Conservation (phyloP, 306 rosid genomes). For the Cucurbita pepo region DNA sequence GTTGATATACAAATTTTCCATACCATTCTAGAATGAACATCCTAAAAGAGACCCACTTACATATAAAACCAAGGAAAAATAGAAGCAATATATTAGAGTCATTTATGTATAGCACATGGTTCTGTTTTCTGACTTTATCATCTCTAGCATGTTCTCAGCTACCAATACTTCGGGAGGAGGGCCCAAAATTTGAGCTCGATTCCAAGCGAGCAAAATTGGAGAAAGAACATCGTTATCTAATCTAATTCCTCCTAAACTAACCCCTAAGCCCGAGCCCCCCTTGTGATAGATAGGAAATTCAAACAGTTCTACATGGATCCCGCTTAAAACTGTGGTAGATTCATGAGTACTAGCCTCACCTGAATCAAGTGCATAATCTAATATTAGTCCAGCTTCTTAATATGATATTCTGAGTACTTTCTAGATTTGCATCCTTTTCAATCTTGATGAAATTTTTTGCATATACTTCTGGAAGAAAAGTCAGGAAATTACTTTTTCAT, state of each 20-base stretch:
- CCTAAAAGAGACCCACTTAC: not conserved
- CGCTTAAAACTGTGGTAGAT: not conserved
- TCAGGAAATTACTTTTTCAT: not conserved
- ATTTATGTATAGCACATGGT: not conserved
- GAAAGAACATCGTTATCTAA: too few relatives aligned
- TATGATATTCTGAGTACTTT: too few relatives aligned
- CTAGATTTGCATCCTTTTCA: not conserved
- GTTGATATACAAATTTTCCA: not conserved
- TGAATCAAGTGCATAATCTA: not conserved
- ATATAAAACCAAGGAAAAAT: not conserved
- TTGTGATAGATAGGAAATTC: too few relatives aligned
- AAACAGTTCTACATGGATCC: not conserved
- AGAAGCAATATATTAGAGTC: not conserved
- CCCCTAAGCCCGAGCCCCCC: too few relatives aligned
- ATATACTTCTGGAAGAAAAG: not conserved
- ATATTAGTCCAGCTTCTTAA: too few relatives aligned
- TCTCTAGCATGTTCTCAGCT: not conserved
- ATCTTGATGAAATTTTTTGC: not conserved
- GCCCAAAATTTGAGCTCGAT: too few relatives aligned
- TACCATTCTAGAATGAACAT: not conserved
- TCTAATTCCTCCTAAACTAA: too few relatives aligned
- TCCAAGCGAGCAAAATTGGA: too few relatives aligned
- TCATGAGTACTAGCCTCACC: not conserved
- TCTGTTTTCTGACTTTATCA: not conserved
- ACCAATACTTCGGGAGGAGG: not conserved